phyloP scores from a whole-genome alignment of 371 early-diverging fungal genomes.

The Dinochytrium kinnereticum region DNA sequence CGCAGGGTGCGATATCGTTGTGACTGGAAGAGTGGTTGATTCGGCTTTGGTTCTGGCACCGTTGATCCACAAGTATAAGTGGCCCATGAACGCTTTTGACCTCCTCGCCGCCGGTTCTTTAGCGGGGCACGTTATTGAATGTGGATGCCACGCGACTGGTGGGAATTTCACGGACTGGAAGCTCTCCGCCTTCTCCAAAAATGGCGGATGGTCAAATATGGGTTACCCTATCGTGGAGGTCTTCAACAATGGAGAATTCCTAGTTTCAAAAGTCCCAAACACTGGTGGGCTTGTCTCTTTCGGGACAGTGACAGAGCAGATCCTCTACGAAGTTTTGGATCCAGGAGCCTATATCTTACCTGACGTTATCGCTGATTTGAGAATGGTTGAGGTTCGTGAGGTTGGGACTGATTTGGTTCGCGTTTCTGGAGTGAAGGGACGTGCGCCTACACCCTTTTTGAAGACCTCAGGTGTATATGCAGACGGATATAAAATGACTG shows the following conservation, averaged over 20 bases:
- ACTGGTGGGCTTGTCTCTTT: slow-evolving; percentile 73
- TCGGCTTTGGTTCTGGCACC: slow-evolving; percentile 70
- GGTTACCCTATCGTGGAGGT: slow-evolving; percentile 78
- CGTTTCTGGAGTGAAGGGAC: slow-evolving; percentile 70
- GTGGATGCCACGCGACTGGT: slow-evolving; percentile 77
- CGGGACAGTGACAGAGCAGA: slow-evolving; percentile 72
- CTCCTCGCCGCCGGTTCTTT: slow-evolving; percentile 71
- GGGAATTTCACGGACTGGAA: slow-evolving; percentile 81
- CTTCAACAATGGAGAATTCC: slow-evolving; percentile 60
- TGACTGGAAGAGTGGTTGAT: slow-evolving; percentile 78
- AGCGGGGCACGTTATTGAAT: slow-evolving; percentile 79
- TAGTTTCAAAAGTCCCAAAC: slow-evolving; percentile 71
- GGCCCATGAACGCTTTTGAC: slow-evolving; percentile 64
- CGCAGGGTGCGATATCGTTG: slow-evolving; percentile 70
- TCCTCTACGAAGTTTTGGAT: slow-evolving; percentile 68
- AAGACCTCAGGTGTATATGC: slow-evolving; percentile 74
- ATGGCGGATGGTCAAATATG: slow-evolving; percentile 34
- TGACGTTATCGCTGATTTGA: slow-evolving; percentile 76
- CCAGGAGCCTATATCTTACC: slow-evolving; percentile 72
- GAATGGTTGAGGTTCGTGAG: slow-evolving; percentile 63
- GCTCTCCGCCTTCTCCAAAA: slow-evolving; percentile 52
- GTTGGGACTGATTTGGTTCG: slow-evolving; percentile 65
- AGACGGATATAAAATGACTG: slow-evolving; percentile 73
- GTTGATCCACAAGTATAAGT: slow-evolving; percentile 62
- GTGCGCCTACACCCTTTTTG: slow-evolving; percentile 66